Base-by-base conservation (phyloP, 2,329 filamentous ascomycete genomes). In the Teratosphaeriaceae sp. region DNA sequence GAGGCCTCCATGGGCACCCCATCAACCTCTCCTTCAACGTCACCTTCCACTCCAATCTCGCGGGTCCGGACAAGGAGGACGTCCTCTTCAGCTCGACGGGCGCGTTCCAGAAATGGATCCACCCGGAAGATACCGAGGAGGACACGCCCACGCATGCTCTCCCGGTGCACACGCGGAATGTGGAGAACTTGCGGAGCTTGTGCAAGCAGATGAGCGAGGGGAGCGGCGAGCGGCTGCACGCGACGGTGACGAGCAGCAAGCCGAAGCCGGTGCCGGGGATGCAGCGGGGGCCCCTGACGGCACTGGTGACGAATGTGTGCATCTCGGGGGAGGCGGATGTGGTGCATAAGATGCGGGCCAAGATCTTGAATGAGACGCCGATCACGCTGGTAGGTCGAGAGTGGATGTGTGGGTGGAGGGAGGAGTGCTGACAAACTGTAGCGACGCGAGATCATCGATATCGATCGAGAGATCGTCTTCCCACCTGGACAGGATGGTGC, bases 11-110 rank as follows among this genome's bases (percentile, higher is more conserved):
- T 60, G 85, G 90, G 63, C 75, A 82, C 40, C 81, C 80, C 53
- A 86, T 97, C 66, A 88, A 94, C 67, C 84, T 95, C 65, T 90
- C 88, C 52, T 97, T 98, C 80, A 97, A 96, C 64, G 85, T 98
- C 38, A 92, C 92, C 48, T 96, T 97, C 69, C 83, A 88, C 55
- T 94, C 87, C 51, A 90, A 90, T 59, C 80, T 98, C 48, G 79
- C 86, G 50, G 92, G 92, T 24, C 92, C 92, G 51, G 88, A 97
- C 60, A 85, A 85, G 54, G 88, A 96, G 66, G 89, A 97, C 66
- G 87, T 98, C 58, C 78, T 97, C 48, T 90, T 96, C 69, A 88
- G 90, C 51, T 95, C 86, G 51, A 80, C 82, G 45, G 85, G 88
- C 55, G 89, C 90, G 47, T 82, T 94, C 52, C 78, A 90, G 53